Conservation (phyloP, 352 stramenopile species). For the Phytophthora lateralis region DNA sequence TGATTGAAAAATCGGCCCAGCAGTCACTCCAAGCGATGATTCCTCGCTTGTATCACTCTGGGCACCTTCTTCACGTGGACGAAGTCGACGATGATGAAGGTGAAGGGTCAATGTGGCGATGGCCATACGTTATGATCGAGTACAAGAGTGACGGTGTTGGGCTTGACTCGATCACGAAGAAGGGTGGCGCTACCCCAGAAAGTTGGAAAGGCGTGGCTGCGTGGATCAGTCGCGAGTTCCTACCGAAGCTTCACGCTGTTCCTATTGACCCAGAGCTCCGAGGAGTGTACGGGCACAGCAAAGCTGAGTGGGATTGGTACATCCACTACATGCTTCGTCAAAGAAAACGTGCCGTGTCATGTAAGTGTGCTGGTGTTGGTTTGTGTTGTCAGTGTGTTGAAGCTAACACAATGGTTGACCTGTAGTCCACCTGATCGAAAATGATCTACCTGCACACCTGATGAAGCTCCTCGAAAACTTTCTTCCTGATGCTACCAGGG, state of each 20-base stretch:
- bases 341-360: constrained; percentile 63
- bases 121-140: constrained; percentile 83
- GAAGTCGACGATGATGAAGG: constrained; percentile 73
- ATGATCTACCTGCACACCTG: constrained; percentile 61
- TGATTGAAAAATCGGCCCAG: constrained; percentile 41
- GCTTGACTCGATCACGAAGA: constrained; percentile 57
- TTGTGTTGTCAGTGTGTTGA: neutral
- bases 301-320: constrained; percentile 82
- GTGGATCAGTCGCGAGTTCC: constrained; percentile 69
- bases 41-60: constrained; percentile 52
- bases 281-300: constrained; percentile 69
- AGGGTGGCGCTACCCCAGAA: constrained; percentile 48
- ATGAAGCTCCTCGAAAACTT: constrained; percentile 68
- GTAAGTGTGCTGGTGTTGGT: constrained; percentile 46
- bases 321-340: constrained; percentile 77
- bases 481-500: constrained; percentile 38
- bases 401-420: constrained; percentile 18
- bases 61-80: constrained; percentile 60
- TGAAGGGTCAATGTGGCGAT: constrained; percentile 80
- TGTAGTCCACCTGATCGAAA: constrained; percentile 66
- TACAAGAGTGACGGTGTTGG: constrained; percentile 59
- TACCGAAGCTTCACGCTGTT: constrained; percentile 66
- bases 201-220: constrained; percentile 58
- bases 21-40: constrained; percentile 42
- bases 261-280: constrained; percentile 45